phyloP scores from a whole-genome alignment of 306 rosid genomes.

The Corylus avellana region DNA sequence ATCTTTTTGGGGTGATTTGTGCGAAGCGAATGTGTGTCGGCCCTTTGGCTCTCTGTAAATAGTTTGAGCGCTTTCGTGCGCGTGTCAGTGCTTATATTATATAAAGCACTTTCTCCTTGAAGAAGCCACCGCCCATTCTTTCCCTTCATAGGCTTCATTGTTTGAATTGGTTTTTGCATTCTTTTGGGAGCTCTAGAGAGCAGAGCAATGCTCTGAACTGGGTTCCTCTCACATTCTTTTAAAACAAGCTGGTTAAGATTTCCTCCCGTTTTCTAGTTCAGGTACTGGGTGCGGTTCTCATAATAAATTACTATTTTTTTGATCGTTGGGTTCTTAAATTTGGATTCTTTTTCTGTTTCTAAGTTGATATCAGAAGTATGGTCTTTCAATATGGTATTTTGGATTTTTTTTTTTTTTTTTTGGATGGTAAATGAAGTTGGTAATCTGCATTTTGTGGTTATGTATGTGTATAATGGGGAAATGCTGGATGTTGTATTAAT shows the following conservation, averaged over 20 bases:
- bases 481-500: conserved; percentile 14
- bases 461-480: background rate
- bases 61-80: background rate
- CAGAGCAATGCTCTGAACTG: conserved; percentile 10
- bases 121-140: background rate
- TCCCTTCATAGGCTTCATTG: background rate
- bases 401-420: background rate
- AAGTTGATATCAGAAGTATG: background rate
- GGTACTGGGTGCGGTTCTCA: conserved; percentile 12
- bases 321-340: background rate
- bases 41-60: conserved; percentile 35
- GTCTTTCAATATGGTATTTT: background rate
- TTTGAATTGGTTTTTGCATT: conserved; percentile 18
- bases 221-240: conserved; percentile 13
- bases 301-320: background rate
- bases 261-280: conserved; percentile 24
- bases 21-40: conserved; percentile 52
- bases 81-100: background rate
- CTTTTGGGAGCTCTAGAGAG: conserved; percentile 14
- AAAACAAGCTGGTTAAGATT: conserved; percentile 4
- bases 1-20: background rate
- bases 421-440: background rate
- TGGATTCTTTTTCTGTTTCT: background rate
- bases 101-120: background rate
- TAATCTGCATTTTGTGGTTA: background rate